Base-by-base conservation (phyloP, 495 filamentous ascomycete species). In the Xylaria flabelliformis region DNA sequence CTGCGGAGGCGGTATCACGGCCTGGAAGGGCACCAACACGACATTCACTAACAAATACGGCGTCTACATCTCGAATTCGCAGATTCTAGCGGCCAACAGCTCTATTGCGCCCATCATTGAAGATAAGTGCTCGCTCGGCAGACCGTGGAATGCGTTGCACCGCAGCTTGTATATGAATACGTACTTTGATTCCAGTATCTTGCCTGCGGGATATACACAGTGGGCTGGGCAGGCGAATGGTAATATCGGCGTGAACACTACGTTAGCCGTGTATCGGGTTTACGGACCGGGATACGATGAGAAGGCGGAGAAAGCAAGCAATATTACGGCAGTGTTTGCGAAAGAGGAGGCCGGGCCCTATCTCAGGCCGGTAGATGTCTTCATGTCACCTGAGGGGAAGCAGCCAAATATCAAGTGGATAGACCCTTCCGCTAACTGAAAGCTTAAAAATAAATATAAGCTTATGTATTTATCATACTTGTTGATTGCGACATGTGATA, bases 21-120 rank as follows among this genome's bases (percentile, higher is more conserved):
- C 88, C 8, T 90, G 88, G 89, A 91, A 91, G 67, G 89, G 88
- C 17, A 88, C 85, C 1, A 91, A 91, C 77, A 90, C 88, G 0
- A 90, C 87, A 29, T 89, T 87, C 70, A 73, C 74, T 7, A 91
- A 91, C 78, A 89, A 88, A 69, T 91, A 89, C 79, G 89, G 89
- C 36, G 82, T 89, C 21, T 91, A 90, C 78, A 86, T 91, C 71
- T 58, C 66, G 19, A 82, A 86, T 67, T 87, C 84, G 29, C 79
- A 74, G 42, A 78, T 89, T 34, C 74, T 76, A 4, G 85, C 85
- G 0, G 86, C 85, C 64, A 90, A 91, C 74, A 65, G 80, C 26
- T 85, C 84, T 32, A 75, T 90, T 36, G 83, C 82, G 0, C 55
- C 81, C 1, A 69, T 72, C 1, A 88, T 89, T 69, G 73, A 73